These are phyloP conservation scores for Kwoniella dejecticola DNA, from an alignment of 768 basidiomycete species.

Conservation along the genomic window DNA sequence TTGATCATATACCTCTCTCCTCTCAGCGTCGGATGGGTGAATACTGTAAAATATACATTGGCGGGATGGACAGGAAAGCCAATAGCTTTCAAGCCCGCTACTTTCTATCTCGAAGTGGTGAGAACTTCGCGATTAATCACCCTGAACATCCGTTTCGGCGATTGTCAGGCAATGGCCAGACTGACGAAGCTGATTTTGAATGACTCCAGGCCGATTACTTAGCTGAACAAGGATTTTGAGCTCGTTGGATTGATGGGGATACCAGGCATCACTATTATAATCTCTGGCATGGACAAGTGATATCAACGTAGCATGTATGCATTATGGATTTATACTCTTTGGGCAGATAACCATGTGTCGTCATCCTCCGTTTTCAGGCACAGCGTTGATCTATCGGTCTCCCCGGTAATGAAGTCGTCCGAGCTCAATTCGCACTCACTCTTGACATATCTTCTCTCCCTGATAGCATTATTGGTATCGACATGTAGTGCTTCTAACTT, in stretches of 20 bases:
- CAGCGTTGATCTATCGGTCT: too few relatives aligned
- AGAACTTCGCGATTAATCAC: slow-evolving; percentile 11
- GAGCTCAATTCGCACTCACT: too few relatives aligned
- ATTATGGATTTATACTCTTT: too few relatives aligned
- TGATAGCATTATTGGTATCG: too few relatives aligned
- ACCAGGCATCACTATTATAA: slow-evolving; percentile 7
- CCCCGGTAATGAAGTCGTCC: too few relatives aligned
- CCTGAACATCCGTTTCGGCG: too few relatives aligned
- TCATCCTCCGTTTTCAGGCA: neutral
- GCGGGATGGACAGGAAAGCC: slow-evolving; percentile 83
- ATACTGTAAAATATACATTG: slow-evolving; percentile 82
- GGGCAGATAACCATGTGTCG: neutral
- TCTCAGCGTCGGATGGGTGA: slow-evolving; percentile 77
- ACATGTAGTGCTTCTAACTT: too few relatives aligned
- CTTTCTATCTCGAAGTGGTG: slow-evolving; percentile 79
- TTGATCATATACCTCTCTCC: too few relatives aligned
- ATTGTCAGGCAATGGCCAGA: too few relatives aligned
- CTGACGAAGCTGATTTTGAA: neutral
- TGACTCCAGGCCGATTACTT: slow-evolving; percentile 46
- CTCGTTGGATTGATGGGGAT: neutral
- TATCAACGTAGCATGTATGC: too few relatives aligned
- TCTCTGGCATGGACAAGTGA: too few relatives aligned
- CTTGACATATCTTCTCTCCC: too few relatives aligned
- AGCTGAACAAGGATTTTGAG: slow-evolving; percentile 51
- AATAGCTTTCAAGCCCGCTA: slow-evolving; percentile 87